These are phyloP conservation scores for Trichoderma hamatum DNA, from an alignment of 2,329 filamentous ascomycete species.

Conservation along the genomic window DNA sequence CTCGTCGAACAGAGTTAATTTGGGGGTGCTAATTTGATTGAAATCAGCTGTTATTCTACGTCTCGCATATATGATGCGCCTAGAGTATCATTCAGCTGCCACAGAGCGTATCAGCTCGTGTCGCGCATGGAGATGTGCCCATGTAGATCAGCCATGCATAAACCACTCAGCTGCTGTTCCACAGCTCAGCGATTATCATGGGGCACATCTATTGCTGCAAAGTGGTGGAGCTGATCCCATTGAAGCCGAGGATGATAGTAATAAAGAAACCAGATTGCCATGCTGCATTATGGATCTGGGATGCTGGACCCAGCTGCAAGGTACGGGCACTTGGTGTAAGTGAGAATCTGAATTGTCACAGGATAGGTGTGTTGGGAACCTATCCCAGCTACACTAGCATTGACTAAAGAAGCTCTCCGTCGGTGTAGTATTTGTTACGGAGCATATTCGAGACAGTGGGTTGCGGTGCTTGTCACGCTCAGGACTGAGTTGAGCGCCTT, in stretches of 20 bases:
- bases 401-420: too few relatives aligned
- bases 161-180: not conserved
- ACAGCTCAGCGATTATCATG: not conserved
- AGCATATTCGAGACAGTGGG: not conserved
- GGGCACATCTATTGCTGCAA: too few relatives aligned
- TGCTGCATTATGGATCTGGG: not conserved
- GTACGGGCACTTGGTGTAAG: not conserved
- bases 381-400: too few relatives aligned
- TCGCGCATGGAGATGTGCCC: not conserved
- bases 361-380: too few relatives aligned
- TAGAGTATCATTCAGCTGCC: slow-evolving; percentile 1
- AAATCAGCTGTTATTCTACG: not conserved
- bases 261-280: not conserved
- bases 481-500: not conserved
- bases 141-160: not conserved
- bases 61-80: not conserved
- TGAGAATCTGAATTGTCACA: not conserved
- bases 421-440: too few relatives aligned
- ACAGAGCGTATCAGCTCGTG: not conserved
- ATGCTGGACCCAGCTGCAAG: not conserved
- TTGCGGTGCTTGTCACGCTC: not conserved
- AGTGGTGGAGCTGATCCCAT: not conserved
- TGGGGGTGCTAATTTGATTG: not conserved
- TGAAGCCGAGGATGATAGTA: not conserved
- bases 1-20: not conserved